Evolutionary conservation across 768 basidiomycete species (phyloP).

Genomic region (Russula abietina): DNA sequence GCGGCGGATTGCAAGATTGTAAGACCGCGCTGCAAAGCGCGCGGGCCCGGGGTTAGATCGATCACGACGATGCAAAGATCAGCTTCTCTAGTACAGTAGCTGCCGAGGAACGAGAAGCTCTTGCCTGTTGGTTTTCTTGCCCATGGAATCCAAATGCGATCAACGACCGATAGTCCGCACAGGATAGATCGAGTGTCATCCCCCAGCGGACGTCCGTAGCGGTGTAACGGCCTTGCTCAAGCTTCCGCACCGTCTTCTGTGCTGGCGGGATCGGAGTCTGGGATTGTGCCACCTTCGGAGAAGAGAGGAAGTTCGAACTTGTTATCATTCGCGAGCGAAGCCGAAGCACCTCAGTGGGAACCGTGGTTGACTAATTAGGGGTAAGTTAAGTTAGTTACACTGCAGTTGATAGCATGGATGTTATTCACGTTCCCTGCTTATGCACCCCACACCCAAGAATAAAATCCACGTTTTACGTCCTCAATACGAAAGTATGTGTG

Average conservation of each 20-base stretch:
- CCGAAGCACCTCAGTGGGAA: no score
- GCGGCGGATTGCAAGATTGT: no score
- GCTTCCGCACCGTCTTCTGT: not conserved
- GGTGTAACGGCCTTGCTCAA: constrained; percentile 22
- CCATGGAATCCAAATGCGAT: constrained; percentile 22
- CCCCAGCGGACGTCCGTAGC: constrained; percentile 23
- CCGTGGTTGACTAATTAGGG: no score
- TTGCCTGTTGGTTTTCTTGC: constrained; percentile 24
- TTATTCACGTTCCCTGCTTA: no score
- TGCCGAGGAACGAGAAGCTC: not conserved
- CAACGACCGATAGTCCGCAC: constrained; percentile 16
- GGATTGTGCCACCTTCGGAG: not conserved
- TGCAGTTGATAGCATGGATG: no score
- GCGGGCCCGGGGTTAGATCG: not conserved
- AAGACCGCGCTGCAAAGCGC: no score
- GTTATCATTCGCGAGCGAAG: not conserved
- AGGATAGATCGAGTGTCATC: constrained; percentile 22
- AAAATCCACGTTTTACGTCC: not conserved
- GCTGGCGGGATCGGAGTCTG: not conserved
- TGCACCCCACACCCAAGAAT: no score
- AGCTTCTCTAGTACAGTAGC: no score
- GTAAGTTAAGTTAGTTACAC: no score
- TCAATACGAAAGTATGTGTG: no score
- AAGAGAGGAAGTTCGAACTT: no score
- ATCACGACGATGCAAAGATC: not conserved